Conservation (phyloP, 2,329 filamentous ascomycete genomes). For the Cladophialophora yegresii region DNA sequence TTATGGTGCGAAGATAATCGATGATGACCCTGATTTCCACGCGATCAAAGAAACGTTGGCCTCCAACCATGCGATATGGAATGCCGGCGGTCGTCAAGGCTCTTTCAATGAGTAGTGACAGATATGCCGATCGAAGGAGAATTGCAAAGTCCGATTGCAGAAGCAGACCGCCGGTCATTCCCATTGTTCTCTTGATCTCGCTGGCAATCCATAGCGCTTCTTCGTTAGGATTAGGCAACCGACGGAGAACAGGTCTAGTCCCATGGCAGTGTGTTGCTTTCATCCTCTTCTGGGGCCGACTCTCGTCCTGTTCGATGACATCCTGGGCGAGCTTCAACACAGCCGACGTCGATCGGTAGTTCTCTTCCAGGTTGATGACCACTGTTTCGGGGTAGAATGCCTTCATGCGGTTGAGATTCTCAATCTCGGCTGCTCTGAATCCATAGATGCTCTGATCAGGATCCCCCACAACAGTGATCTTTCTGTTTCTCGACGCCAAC, state of each 20-base stretch:
- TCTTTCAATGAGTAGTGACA: slow-evolving; percentile 84
- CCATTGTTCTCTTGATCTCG: slow-evolving; percentile 71
- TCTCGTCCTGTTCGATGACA: slow-evolving; percentile 86
- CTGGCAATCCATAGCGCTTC: slow-evolving; percentile 88
- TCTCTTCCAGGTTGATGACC: slow-evolving; percentile 84
- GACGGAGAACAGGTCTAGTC: slow-evolving; percentile 76
- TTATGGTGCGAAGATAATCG: slow-evolving; percentile 83
- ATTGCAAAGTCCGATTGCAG: slow-evolving; percentile 79
- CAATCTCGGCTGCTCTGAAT: slow-evolving; percentile 89
- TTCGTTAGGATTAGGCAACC: slow-evolving; percentile 65
- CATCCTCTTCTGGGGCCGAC: slow-evolving; percentile 76
- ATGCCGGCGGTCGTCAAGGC: slow-evolving; percentile 78
- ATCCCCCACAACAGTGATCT: slow-evolving; percentile 94
- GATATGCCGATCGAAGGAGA: slow-evolving; percentile 76
- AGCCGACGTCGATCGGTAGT: slow-evolving; percentile 86
- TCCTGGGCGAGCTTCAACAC: slow-evolving; percentile 79
- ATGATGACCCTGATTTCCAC: slow-evolving; percentile 82
- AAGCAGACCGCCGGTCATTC: slow-evolving; percentile 73
- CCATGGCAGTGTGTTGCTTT: slow-evolving; percentile 78
- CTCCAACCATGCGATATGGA: slow-evolving; percentile 89
- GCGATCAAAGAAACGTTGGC: slow-evolving; percentile 87
- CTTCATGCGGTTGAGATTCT: slow-evolving; percentile 79
- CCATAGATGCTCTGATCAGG: slow-evolving; percentile 98
- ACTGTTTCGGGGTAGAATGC: slow-evolving; percentile 74
- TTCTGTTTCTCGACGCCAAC: slow-evolving; percentile 69